phyloP scores from a whole-genome alignment of 768 basidiomycete species.

The Lactarius akahatsu region DNA sequence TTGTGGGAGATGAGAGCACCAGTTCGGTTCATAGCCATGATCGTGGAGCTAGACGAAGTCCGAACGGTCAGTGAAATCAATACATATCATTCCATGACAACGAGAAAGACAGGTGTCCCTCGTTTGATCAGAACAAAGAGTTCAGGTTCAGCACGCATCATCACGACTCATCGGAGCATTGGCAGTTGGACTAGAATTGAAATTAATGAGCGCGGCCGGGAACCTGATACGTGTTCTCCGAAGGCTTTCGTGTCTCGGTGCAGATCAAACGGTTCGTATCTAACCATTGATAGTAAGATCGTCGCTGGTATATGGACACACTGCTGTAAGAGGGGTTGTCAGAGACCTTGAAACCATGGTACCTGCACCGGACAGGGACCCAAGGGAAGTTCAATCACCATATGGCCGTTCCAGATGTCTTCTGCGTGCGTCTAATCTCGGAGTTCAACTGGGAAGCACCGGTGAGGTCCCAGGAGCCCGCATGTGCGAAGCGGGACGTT shows the following conservation, averaged over 20 bases:
- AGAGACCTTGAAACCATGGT: constrained; percentile 1
- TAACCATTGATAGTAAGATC: constrained; percentile 18
- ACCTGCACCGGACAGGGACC: constrained; percentile 4
- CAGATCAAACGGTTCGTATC: constrained; percentile 3
- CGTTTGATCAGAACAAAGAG: neutral
- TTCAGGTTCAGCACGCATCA: neutral
- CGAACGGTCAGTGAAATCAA: constrained; percentile 7
- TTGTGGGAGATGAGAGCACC: neutral
- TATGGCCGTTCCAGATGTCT: neutral
- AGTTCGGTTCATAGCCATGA: constrained; percentile 20
- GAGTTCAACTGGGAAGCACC: constrained; percentile 13
- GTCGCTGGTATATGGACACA: neutral
- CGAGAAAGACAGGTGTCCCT: constrained; percentile 1
- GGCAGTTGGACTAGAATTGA: constrained; percentile 4
- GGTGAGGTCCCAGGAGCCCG: neutral
- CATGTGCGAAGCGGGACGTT: neutral
- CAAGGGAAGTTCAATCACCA: neutral
- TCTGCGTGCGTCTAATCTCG: neutral
- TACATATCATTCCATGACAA: constrained; percentile 7
- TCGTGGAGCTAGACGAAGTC: neutral
- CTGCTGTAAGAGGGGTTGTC: neutral
- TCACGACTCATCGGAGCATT: neutral
- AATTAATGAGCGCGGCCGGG: constrained; percentile 6
- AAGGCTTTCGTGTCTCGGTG: neutral
- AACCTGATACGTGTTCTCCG: constrained; percentile 7